phyloP scores from a whole-genome alignment of 2,329 filamentous ascomycete species.

The Venturiaceae sp. region DNA sequence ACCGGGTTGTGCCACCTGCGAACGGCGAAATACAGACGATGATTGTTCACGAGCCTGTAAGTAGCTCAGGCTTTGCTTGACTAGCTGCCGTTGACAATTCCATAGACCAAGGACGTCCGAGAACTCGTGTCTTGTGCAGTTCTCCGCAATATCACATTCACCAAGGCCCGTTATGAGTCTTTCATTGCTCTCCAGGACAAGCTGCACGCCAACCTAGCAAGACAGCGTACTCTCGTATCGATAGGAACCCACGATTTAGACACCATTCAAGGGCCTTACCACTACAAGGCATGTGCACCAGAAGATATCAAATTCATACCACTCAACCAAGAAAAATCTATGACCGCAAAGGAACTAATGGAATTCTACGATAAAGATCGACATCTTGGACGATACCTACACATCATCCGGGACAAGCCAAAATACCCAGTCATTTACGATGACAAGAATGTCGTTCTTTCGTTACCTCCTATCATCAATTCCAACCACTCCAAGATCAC shows the following conservation, averaged over 20 bases:
- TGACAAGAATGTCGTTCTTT: conserved; percentile 70
- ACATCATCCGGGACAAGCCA: conserved; percentile 71
- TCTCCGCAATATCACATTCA: conserved; percentile 84
- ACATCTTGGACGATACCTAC: conserved; percentile 79
- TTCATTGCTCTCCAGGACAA: conserved; percentile 99
- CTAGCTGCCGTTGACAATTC: not conserved
- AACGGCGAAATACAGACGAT: conserved; percentile 70
- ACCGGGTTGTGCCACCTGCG: conserved; percentile 61
- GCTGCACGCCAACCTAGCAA: conserved; percentile 89
- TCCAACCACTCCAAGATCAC: conserved; percentile 95
- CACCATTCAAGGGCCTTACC: conserved; percentile 88
- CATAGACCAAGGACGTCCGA: conserved; percentile 63
- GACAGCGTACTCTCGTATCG: conserved; percentile 86
- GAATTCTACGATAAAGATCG: conserved; percentile 89
- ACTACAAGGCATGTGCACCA: conserved; percentile 87
- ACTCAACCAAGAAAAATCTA: conserved; percentile 81
- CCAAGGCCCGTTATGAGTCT: conserved; percentile 82
- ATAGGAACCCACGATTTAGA: conserved; percentile 97
- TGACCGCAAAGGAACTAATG: conserved; percentile 87
- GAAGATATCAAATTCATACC: conserved; percentile 85
- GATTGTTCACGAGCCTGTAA: conserved; percentile 59
- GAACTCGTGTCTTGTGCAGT: conserved; percentile 86
- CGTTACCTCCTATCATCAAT: conserved; percentile 96
- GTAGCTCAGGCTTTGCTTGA: conserved; percentile 12
- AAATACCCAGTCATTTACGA: conserved; percentile 90